These are phyloP conservation scores for Yueomyces sinensis DNA, from an alignment of 805 yeast genomes.

Conservation along the genomic window DNA sequence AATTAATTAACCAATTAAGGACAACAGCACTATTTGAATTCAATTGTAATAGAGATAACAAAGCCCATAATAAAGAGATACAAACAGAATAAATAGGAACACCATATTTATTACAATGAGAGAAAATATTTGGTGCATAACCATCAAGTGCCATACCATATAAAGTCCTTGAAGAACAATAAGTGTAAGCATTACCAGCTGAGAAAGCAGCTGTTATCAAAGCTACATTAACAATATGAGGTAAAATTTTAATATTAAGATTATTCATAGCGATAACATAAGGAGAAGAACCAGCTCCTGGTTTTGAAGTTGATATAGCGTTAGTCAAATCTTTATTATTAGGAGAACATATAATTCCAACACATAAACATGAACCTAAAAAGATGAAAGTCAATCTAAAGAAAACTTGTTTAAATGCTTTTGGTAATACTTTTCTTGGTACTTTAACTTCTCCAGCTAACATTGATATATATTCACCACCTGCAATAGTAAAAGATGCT, in stretches of 20 bases:
- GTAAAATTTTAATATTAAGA: conserved; percentile 50
- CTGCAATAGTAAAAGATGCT: conserved; percentile 74
- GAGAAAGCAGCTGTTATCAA: conserved; percentile 64
- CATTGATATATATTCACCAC: conserved; percentile 77
- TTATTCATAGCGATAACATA: conserved; percentile 72
- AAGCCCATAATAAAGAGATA: conserved; percentile 41
- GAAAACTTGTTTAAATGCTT: conserved; percentile 64
- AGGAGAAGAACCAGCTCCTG: conserved; percentile 73
- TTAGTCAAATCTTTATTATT: conserved; percentile 46
- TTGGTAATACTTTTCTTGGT: conserved; percentile 59
- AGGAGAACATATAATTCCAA: conserved; percentile 62
- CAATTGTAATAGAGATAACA: conserved; percentile 54
- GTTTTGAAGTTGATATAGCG: conserved; percentile 47
- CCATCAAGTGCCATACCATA: conserved; percentile 61
- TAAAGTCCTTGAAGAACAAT: conserved; percentile 53
- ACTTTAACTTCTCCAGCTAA: conserved; percentile 69
- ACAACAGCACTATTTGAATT: conserved; percentile 46
- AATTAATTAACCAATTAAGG: conserved; percentile 55
- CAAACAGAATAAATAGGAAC: conserved; percentile 51
- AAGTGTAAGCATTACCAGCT: conserved; percentile 72
- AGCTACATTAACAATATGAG: conserved; percentile 66
- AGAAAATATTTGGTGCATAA: conserved; percentile 55
- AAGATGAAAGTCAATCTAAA: conserved; percentile 54
- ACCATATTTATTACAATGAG: conserved; percentile 49
- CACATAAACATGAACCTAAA: conserved; percentile 59